Conservation (phyloP, 2,329 filamentous ascomycete species). For the Paecilomyces formosus region DNA sequence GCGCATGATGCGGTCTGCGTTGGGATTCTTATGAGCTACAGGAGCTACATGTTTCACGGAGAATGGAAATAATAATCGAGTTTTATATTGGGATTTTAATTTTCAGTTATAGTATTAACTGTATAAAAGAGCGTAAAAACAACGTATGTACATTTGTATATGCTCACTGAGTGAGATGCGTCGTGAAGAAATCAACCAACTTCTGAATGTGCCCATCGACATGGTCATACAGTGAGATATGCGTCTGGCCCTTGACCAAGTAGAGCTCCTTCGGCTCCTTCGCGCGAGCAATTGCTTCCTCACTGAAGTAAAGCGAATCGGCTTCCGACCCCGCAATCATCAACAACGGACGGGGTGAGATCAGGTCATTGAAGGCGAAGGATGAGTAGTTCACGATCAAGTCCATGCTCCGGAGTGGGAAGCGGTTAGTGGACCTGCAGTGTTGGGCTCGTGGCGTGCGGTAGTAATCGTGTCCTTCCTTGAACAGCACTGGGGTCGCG, state of each 20-base stretch:
- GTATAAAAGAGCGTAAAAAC: background rate
- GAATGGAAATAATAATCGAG: too few relatives aligned
- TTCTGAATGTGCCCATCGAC: background rate
- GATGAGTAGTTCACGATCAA: conserved; percentile 14
- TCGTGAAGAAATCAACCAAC: background rate
- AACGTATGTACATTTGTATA: background rate
- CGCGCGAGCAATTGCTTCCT: conserved; percentile 12
- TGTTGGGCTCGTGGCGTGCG: conserved; percentile 11
- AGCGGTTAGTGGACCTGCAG: conserved; percentile 7
- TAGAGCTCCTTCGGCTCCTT: conserved; percentile 20
- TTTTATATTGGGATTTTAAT: too few relatives aligned
- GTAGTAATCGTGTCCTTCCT: conserved; percentile 14
- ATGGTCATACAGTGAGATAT: conserved; percentile 18
- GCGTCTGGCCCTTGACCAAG: conserved; percentile 13
- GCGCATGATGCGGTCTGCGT: too few relatives aligned
- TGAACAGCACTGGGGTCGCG: conserved; percentile 6
- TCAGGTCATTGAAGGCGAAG: conserved; percentile 12
- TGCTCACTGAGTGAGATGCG: background rate
- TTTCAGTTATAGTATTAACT: too few relatives aligned
- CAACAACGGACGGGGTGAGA: conserved; percentile 16
- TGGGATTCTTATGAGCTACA: too few relatives aligned
- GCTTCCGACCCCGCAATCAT: conserved; percentile 19
- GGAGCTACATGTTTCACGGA: too few relatives aligned
- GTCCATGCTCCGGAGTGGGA: conserved; percentile 10
- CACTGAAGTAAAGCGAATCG: conserved; percentile 15